Base-by-base conservation (phyloP, 139 green algal genomes). In the Haematococcus lacustris region DNA sequence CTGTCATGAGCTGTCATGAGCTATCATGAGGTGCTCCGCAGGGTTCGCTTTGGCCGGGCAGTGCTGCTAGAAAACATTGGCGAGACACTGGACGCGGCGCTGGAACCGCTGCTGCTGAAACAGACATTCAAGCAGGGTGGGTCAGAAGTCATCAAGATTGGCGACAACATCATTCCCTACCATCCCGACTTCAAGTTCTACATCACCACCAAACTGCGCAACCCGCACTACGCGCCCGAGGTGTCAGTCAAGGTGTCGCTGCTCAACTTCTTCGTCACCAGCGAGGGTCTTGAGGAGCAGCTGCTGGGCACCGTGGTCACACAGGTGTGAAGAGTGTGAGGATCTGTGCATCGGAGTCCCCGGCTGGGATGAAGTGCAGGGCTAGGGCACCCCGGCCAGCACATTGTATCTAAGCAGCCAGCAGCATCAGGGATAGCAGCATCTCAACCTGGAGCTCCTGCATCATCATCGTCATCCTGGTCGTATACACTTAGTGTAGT, bases 101-200 rank as follows among this genome's bases (percentile, higher is more conserved):
- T 94, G 66, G 89, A 94, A 85, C 89, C 89, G 0, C 67, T 94
- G 68, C 81, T 94, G 39, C 83, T 91, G 60, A 90, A 87, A 77
- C 82, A 90, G 71, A 92, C 86, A 13, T 93, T 91, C 69, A 92
- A 93, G 80, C 86, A 94, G 78, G 89, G 88, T 67, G 85, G 89
- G 63, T 86, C 71, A 63, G 85, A 92, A 64, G 84, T 91, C 41
- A 91, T 94, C 81, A 92, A 92, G 81, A 89, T 94, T 50, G 89
- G 89, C 47, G 89, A 94, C 74, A 90, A 88, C 75, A 85, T 93
- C 80, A 90, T 94, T 62, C 89, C 89, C 13, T 94, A 94, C 80
- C 87, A 92, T 77, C 78, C 87, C 6, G 88, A 94, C 78, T 94
- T 94, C 87, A 77, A 78, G 51, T 92, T 93, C 74, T 91, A 89